Evolutionary conservation across 257 asterid genomes (phyloP), one percentile per base, ranked within the genome.

Genomic region (Solanum bukasovii): DNA sequence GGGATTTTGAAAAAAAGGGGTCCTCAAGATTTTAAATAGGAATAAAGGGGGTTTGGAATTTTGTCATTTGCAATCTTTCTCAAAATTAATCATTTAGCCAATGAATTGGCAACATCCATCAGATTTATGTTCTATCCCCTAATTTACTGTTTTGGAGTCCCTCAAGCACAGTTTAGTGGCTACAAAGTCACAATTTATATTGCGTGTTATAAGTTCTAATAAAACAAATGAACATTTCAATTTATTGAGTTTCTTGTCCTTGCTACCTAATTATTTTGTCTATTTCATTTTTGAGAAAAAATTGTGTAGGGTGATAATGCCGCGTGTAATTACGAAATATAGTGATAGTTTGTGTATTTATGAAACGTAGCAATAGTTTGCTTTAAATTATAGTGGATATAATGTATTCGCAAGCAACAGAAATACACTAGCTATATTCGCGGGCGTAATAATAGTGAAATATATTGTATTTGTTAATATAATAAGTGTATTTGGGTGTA

Each of bases 101-200:
- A 74, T 92, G 93, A 89, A 90, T 89, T 89, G 92, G 91, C 91
- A 84, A 92, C 91, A 90, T 92, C 92, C 87, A 84, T 88, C 29
- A 87, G 90, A 92, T 91, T 33, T 85, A 88, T 91, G 78, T 20
- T 56, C 25, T 81, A 63, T 61, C 86, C 88, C 79, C 83, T 20
- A 87, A 87, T 87, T 10, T 89, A 81, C 71, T 90, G 91, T 87
- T 18, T 29, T 91, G 68, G 31, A 42, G 33, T 42, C 87, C 49
- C 85, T 74, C 31, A 74, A 21, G 20, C 83, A 56, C 67, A 74
- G 52, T 21, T 63, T 4, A 37, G 52, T 74, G 31, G 83, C 83
- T 74, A 74, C 8, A 74, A 74, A 21, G 33, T 37, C 83, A 35
- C 82, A 35, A 21, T 74, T 74, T 37, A 37, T 20, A 74, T 35